phyloP scores from a whole-genome alignment of 1,284 basidiomycete genomes.

The Lignosus rhinocerotis region DNA sequence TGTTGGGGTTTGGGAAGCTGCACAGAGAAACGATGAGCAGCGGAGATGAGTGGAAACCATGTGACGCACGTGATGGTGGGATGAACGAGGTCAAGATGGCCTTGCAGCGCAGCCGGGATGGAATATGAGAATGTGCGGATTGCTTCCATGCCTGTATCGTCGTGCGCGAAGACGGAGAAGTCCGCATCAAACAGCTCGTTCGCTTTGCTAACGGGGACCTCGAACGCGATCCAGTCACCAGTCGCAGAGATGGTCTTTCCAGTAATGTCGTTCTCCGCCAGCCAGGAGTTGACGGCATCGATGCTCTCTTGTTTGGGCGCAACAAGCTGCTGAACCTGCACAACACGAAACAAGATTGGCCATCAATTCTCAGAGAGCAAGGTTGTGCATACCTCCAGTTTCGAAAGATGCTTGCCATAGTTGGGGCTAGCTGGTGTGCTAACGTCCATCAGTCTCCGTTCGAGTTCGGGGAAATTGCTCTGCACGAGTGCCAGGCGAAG shows the following conservation, averaged over 20 bases:
- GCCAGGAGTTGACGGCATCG: constrained; percentile 39
- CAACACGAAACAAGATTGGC: background rate
- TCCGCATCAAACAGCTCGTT: constrained; percentile 40
- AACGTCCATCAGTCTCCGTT: constrained; percentile 36
- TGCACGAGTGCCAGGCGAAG: constrained; percentile 38
- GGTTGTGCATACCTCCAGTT: constrained; percentile 35
- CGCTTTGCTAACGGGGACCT: constrained; percentile 40
- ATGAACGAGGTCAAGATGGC: constrained; percentile 42
- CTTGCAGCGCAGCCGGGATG: constrained; percentile 38
- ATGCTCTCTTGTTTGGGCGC: constrained; percentile 37
- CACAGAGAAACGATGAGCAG: background rate
- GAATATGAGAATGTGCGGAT: constrained; percentile 45
- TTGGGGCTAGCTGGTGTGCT: constrained; percentile 36
- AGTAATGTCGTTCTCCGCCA: constrained; percentile 38
- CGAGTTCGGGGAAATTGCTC: constrained; percentile 37
- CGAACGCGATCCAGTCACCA: constrained; percentile 44
- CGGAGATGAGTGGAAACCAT: background rate
- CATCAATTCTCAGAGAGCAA: too few relatives aligned
- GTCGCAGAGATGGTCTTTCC: constrained; percentile 33
- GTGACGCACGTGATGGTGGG: constrained; percentile 38
- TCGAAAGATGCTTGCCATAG: constrained; percentile 36
- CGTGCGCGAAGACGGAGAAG: constrained; percentile 41
- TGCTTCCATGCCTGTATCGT: constrained; percentile 30
- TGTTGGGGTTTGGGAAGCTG: constrained; percentile 25
- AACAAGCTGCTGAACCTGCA: constrained; percentile 41